Evolutionary conservation across 495 filamentous ascomycete genomes (phyloP), one percentile per base, ranked within the genome.

Genomic region (Tuber melanosporum): DNA sequence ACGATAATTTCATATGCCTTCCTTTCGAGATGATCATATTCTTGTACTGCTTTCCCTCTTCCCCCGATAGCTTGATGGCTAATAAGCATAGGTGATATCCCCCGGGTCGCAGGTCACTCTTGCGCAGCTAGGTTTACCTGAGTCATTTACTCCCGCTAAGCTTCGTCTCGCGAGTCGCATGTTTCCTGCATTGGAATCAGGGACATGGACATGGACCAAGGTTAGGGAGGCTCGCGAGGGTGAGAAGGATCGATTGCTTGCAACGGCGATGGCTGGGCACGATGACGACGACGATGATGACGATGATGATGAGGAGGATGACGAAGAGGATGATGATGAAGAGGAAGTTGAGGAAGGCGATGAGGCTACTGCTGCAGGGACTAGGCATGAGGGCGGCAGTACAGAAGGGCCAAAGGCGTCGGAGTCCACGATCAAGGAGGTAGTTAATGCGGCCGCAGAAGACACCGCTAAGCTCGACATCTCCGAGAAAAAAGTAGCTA

Each of bases 21-120:
- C 89, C 72, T 93, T 93, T 83, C 91, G 91, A 83, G 91, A 93
- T 88, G 91, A 93, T 83, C 91, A 92, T 83, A 88, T 93, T 75
- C 85, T 93, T 78, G 91, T 93, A 86, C 73, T 87, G 82, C 52
- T 73, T 26, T 69, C 62, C 71, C 41, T 32, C n/a, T 52, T 44
- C 41, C 4, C 57, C 26, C 69, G 36, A 12, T 42, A 15, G 17
- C 75, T 45, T 42, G 71, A 57, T 44, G 74, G 45, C 43, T 77
- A 62, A 73, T 73, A 36, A 43, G 17, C 70, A n/a, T 80, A 93
- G 91, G 89, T 99, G 85, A 95, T 99, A 86, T 93, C 92, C 84
- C 95, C 96, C 62, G 95, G 95, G 81, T 97, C 94, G 83, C 91
- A 93, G 84, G 94, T 92, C 75, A 98, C 94, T 77, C 89, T 97